Percentiles rank a stretch among this genome's conserved stretches.
Evolutionary conservation across 257 asterid species (phyloP).

Genomic region (Forsythia viridissima): DNA sequence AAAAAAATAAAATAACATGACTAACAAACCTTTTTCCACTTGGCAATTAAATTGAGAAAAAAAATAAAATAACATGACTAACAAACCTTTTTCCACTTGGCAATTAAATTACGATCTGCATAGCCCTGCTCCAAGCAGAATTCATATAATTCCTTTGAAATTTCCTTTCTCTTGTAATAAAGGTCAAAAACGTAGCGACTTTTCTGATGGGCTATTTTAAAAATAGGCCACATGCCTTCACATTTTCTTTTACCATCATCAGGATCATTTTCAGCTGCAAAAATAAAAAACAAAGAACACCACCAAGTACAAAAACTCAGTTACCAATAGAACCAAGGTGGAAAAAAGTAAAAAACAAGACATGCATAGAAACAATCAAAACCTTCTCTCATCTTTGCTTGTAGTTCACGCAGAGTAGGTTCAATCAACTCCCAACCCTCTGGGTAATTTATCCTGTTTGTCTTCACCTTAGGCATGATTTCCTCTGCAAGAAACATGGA

Average conservation of each 20-base stretch:
- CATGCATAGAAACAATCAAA: background rate
- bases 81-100: slow-evolving; percentile 88
- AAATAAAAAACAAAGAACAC: background rate
- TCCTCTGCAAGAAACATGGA: slow-evolving; percentile 32
- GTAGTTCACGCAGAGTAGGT: slow-evolving; percentile 80
- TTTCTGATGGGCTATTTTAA: slow-evolving; percentile 91
- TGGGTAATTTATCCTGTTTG: slow-evolving; percentile 75
- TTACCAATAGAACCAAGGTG: background rate
- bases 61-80: background rate
- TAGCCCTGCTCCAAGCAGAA: slow-evolving; percentile 96
- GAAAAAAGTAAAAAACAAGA: background rate
- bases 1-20: background rate
- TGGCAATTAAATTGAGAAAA: slow-evolving; percentile 57
- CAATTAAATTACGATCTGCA: slow-evolving; percentile 87
- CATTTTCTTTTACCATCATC: slow-evolving; percentile 86
- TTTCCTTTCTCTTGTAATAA: slow-evolving; percentile 74
- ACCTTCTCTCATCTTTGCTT: slow-evolving; percentile 97
- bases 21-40: slow-evolving; percentile 79
- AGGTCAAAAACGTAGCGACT: slow-evolving; percentile 84
- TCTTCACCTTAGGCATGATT: slow-evolving; percentile 92
- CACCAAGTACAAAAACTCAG: background rate
- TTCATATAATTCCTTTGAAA: slow-evolving; percentile 80
- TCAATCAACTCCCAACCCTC: slow-evolving; percentile 96
- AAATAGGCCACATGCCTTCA: slow-evolving; percentile 90
- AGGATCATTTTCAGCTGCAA: slow-evolving; percentile 84